phyloP scores from a whole-genome alignment of 805 yeast species.

The Naumovozyma castellii region DNA sequence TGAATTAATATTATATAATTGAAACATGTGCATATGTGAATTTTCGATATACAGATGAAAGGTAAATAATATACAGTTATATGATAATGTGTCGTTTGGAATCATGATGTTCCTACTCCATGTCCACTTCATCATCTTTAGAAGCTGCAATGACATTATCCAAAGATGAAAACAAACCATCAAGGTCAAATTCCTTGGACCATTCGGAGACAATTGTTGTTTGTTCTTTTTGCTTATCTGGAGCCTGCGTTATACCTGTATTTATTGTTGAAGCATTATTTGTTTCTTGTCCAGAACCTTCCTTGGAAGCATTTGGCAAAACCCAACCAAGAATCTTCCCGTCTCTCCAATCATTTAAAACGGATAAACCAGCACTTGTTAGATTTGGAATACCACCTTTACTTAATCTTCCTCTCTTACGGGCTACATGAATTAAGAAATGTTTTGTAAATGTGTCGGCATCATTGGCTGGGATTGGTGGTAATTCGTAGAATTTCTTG shows the following conservation, averaged over 20 bases:
- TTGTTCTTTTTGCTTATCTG: conserved; percentile 39
- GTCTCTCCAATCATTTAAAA: conserved; percentile 93
- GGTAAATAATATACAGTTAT: background rate
- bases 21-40: background rate
- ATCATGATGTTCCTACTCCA: no score
- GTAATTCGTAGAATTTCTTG: conserved; percentile 63
- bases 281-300: conserved; percentile 18
- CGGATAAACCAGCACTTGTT: conserved; percentile 70
- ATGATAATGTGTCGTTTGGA: no score
- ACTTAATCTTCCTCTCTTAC: conserved; percentile 84
- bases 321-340: conserved; percentile 92
- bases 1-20: no score
- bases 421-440: conserved; percentile 83
- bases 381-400: conserved; percentile 90
- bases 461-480: conserved; percentile 65
- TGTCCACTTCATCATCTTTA: conserved; percentile 15
- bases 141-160: conserved; percentile 26
- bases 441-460: conserved; percentile 74
- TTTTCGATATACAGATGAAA: background rate
- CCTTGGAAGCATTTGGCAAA: conserved; percentile 52
- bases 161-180: conserved; percentile 52
- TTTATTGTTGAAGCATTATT: conserved; percentile 28
- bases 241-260: conserved; percentile 32
- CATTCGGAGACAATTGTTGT: conserved; percentile 79
- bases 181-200: conserved; percentile 92